Base-by-base conservation (phyloP, 129 eudicot species). In the Sambucus nigra region DNA sequence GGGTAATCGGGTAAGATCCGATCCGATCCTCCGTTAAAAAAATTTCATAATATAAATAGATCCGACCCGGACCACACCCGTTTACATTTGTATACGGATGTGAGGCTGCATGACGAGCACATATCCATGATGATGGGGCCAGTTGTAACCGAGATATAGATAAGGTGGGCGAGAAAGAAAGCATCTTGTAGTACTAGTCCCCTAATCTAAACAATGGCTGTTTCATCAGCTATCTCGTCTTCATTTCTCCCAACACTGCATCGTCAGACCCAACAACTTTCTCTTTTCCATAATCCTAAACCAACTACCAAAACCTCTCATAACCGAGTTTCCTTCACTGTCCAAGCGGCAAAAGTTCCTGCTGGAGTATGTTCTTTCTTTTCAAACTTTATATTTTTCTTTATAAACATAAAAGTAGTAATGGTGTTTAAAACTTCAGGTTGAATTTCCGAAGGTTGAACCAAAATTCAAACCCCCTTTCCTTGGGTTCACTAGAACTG, bases 331-430 rank as follows among this genome's bases (percentile, higher is more conserved):
- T 47, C 64, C 53, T 73, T 88, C 76, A 84, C 68, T 47, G 54
- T 84, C 60, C 78, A 73, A 69, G 95, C 97, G 45, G 92, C 88
- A 47, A 88, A 88, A 76, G 72, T 84, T 67, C 97, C 97, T 32
- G 70, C 85, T 48, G 97, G 97, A 32, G 97, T 88, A 84, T 9
- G 56, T 29, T 7, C 21, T 23, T 23, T 54, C 44, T 35, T 42
- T 19, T 31, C 8, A 11, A n/a, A n/a, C 5, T 12, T 45, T 24
- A 0, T 9, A 8, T 12, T 25, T 22, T 29, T 13, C 28, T 57
- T 14, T 51, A 14, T 53, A 48, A 4, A 9, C 19, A 25, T 18
- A 35, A 27, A 49, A 14, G 0, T 68, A 1, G 4, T 1, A 42
- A 9, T 29, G 39, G 31, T 47, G 18, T 42, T 29, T 25, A 41